Percentiles rank a stretch among this genome's conserved stretches.
Conservation (phyloP, 2,329 filamentous ascomycete species). For the Colletotrichum magnum region DNA sequence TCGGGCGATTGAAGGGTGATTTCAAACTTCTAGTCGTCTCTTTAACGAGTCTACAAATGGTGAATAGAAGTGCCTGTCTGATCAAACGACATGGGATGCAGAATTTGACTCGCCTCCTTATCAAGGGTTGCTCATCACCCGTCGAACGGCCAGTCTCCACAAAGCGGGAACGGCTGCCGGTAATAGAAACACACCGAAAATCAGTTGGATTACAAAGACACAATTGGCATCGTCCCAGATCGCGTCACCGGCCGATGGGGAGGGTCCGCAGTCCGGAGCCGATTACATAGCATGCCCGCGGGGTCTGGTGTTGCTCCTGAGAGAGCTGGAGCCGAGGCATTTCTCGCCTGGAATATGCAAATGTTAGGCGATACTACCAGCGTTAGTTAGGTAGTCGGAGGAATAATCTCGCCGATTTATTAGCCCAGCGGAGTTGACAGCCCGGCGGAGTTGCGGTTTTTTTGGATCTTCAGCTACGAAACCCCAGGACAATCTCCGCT, state of each 20-base stretch:
- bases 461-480: not conserved
- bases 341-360: not conserved
- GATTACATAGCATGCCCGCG: not conserved
- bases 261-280: not conserved
- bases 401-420: slow-evolving; percentile 16
- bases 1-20: too few relatives aligned
- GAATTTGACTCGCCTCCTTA: slow-evolving; percentile 10
- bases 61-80: not conserved
- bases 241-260: not conserved
- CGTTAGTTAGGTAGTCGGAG: not conserved
- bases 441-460: slow-evolving; percentile 3
- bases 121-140: not conserved
- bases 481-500: not conserved
- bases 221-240: not conserved
- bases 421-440: not conserved
- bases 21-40: not conserved
- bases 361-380: not conserved
- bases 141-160: slow-evolving; percentile 17
- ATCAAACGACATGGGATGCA: not conserved
- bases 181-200: not conserved
- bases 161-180: not conserved
- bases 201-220: slow-evolving; percentile 21
- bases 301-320: not conserved
- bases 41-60: not conserved
- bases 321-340: slow-evolving; percentile 20